A percentile compares a stretch with the other conserved stretches of the same genome.
These are phyloP conservation scores for Gloeostereum incarnatum DNA, from an alignment of 768 basidiomycete genomes.

Conservation along the genomic window DNA sequence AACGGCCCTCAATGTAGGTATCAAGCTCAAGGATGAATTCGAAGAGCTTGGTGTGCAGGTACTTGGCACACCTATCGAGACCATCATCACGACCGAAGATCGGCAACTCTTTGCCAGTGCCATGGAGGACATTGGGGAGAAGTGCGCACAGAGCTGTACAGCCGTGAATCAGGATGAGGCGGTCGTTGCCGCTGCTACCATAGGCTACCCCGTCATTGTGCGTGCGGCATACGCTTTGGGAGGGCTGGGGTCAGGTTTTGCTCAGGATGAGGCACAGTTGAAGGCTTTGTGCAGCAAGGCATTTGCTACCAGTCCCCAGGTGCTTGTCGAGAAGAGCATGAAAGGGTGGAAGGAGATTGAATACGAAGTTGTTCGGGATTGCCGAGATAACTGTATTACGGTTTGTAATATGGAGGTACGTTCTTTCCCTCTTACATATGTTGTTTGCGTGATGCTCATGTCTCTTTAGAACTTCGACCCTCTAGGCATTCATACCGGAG, in stretches of 20 bases:
- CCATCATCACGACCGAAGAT: constrained; percentile 96
- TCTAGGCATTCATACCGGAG: constrained; percentile 95
- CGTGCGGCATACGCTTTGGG: constrained; percentile 96
- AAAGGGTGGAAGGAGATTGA: constrained; percentile 99
- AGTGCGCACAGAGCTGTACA: constrained; percentile 83
- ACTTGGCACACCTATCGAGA: constrained; percentile 93
- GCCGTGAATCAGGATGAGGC: constrained; percentile 87
- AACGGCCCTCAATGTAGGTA: constrained; percentile 93
- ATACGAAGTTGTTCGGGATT: constrained; percentile 97
- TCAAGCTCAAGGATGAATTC: constrained; percentile 98
- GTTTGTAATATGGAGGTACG: constrained; percentile 99
- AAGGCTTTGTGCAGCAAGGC: constrained; percentile 86
- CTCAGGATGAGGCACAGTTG: constrained; percentile 88
- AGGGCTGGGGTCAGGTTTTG: constrained; percentile 92
- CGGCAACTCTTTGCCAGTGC: constrained; percentile 88
- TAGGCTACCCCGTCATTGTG: constrained; percentile 94
- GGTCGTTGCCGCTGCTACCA: constrained; percentile 66
- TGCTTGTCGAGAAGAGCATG: constrained; percentile 99
- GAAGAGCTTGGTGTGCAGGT: constrained; percentile 83
- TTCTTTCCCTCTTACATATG: constrained; percentile 3
- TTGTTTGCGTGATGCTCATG: constrained; percentile 4
- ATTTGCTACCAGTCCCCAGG: constrained; percentile 96
- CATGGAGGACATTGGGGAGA: constrained; percentile 94
- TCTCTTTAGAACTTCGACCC: constrained; percentile 98
- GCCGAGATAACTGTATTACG: constrained; percentile 96